Evolutionary conservation across 345 rosid genomes (phyloP).

Genomic region (Bruguiera sexangula): DNA sequence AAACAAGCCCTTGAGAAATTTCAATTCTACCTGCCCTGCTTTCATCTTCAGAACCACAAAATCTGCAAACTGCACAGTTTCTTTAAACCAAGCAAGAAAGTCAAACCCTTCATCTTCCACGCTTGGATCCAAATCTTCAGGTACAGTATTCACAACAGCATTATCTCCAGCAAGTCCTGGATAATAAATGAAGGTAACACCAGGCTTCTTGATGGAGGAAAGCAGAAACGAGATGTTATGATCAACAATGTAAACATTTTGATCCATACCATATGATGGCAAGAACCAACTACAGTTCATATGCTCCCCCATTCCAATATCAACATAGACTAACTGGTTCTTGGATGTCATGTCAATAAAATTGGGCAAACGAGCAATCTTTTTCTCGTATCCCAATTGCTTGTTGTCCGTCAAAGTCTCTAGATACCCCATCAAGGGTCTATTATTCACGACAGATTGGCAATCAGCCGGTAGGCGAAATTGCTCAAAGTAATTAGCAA

Average conservation of each 20-base stretch:
- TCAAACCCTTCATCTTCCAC: conserved; percentile 58
- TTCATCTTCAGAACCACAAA: conserved; percentile 81
- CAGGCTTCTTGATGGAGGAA: conserved; percentile 61
- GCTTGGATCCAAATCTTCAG: conserved; percentile 47
- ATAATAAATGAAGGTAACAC: conserved; percentile 67
- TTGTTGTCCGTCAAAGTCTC: conserved; percentile 63
- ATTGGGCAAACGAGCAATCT: conserved; percentile 57
- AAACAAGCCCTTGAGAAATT: conserved; percentile 54
- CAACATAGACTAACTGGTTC: conserved; percentile 59
- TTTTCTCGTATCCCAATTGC: conserved; percentile 35
- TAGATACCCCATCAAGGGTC: conserved; percentile 39
- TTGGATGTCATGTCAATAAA: conserved; percentile 45
- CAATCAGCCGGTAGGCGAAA: conserved; percentile 55
- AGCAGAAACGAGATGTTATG: conserved; percentile 74
- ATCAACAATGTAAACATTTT: conserved; percentile 61
- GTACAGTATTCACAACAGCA: conserved; percentile 7
- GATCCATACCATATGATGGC: conserved; percentile 62
- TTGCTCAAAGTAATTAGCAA: conserved; percentile 40
- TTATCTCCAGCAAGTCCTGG: conserved; percentile 63
- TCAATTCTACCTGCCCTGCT: conserved; percentile 52
- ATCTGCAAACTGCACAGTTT: conserved; percentile 64
- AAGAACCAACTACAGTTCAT: conserved; percentile 56
- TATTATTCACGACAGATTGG: conserved; percentile 43
- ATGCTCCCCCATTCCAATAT: conserved; percentile 65
- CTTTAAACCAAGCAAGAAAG: conserved; percentile 74